A percentile compares a stretch with the other conserved stretches of the same genome.
Conservation (phyloP, 225 moss, liverwort and hornwort species). For the Pseudoscleropodium purum region DNA sequence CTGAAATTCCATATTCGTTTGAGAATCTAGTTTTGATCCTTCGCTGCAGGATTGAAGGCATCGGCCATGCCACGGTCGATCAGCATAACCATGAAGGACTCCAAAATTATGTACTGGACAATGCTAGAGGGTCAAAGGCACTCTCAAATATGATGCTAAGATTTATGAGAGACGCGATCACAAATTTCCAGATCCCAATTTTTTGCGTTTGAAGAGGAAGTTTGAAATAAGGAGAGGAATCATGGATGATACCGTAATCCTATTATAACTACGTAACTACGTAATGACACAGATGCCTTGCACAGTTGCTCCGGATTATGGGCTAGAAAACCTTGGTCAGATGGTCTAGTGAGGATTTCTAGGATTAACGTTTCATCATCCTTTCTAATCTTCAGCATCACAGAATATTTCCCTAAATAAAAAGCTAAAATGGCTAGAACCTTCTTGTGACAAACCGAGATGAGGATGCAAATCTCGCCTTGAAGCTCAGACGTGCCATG, state of each 20-base stretch:
- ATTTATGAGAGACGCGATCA: accelerated
- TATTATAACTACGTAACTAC: not conserved
- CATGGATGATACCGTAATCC: not conserved
- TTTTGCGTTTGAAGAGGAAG: accelerated
- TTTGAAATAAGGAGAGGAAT: not conserved
- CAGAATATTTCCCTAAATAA: too few species aligned
- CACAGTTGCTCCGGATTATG: not conserved
- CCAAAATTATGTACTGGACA: not conserved
- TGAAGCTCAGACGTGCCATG: not conserved
- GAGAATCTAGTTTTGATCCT: not conserved
- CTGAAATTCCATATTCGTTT: not conserved
- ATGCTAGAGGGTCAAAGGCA: not conserved
- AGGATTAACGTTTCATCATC: too few species aligned
- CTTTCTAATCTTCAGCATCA: too few species aligned
- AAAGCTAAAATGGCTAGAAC: too few species aligned
- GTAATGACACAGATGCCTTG: not conserved
- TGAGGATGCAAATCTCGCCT: not conserved
- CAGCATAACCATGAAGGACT: not conserved
- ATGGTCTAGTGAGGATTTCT: not conserved
- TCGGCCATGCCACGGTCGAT: too few species aligned
- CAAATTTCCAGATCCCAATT: not conserved
- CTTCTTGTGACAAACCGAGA: not conserved
- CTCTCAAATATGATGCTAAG: not conserved
- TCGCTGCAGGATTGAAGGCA: too few species aligned
- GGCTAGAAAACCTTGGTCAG: not conserved